Conservation (phyloP, 257 asterid species). For the Prunella vulgaris region DNA sequence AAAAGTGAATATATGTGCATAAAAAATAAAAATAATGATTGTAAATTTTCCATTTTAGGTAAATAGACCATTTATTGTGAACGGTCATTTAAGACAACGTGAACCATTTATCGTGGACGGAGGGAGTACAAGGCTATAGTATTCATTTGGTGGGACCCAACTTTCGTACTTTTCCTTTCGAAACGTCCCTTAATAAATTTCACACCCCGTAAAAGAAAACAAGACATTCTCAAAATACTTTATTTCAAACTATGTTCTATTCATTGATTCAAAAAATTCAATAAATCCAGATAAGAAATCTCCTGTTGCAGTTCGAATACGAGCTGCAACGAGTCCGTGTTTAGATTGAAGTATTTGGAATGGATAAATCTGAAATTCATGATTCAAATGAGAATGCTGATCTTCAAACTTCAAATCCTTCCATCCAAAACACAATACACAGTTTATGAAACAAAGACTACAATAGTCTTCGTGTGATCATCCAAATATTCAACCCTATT, state of each 20-base stretch:
- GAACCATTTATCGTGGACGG: too few species aligned
- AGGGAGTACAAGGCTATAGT: neutral
- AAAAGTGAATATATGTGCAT: too few species aligned
- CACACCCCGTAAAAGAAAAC: too few species aligned
- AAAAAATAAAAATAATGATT: too few species aligned
- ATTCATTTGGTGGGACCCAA: slow-evolving; percentile 10
- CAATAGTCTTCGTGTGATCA: neutral
- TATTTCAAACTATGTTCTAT: too few species aligned
- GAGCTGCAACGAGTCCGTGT: neutral
- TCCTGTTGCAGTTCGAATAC: neutral
- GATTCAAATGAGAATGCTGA: neutral
- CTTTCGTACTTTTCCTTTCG: too few species aligned
- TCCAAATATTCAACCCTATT: neutral
- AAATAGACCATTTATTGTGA: too few species aligned
- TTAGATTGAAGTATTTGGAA: neutral
- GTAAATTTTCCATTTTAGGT: too few species aligned
- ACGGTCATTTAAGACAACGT: too few species aligned
- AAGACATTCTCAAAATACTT: too few species aligned
- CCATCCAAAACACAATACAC: neutral
- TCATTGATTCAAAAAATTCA: too few species aligned
- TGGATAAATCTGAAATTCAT: too few species aligned
- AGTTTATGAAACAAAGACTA: neutral
- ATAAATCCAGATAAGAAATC: neutral
- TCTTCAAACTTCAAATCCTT: neutral
- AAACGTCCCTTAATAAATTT: neutral